Conservation (phyloP, 2,329 filamentous ascomycete genomes). For the Coniella vitis region DNA sequence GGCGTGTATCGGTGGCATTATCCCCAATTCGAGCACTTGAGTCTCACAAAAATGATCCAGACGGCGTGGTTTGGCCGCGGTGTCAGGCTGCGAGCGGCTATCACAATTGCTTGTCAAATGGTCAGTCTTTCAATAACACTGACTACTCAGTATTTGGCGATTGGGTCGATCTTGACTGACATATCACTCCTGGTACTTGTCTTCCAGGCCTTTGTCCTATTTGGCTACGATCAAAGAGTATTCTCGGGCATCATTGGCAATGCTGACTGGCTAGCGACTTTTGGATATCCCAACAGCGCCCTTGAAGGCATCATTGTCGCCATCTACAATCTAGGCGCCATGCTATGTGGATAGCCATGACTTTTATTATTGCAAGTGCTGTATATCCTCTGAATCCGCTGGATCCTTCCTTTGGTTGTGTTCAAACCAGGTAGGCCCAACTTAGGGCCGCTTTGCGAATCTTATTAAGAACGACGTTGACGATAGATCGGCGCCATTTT, state of each 20-base stretch:
- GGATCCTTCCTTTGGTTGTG: background rate
- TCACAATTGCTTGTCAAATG: constrained; percentile 28
- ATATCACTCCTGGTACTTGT: background rate
- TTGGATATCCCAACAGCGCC: constrained; percentile 29
- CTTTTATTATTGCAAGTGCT: constrained; percentile 20
- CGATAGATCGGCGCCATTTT: constrained; percentile 22
- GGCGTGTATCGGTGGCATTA: no score
- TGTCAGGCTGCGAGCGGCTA: constrained; percentile 14
- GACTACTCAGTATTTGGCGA: background rate
- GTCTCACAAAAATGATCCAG: constrained; percentile 5
- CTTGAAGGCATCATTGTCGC: constrained; percentile 32
- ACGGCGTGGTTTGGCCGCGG: constrained; percentile 17
- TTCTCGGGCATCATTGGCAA: constrained; percentile 41
- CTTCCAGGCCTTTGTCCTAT: constrained; percentile 23
- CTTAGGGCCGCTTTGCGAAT: no score
- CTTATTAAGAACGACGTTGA: background rate
- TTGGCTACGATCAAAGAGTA: constrained; percentile 43
- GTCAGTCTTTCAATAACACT: background rate
- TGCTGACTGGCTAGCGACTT: constrained; percentile 34
- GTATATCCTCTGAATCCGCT: background rate
- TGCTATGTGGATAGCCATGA: constrained; percentile 25
- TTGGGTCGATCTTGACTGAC: background rate
- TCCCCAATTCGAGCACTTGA: background rate
- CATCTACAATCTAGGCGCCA: constrained; percentile 28
- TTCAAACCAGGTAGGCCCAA: no score